Percentiles rank a stretch among this genome's conserved stretches.
Evolutionary conservation across 2,329 filamentous ascomycete species (phyloP).

Genomic region (Biscogniauxia marginata): DNA sequence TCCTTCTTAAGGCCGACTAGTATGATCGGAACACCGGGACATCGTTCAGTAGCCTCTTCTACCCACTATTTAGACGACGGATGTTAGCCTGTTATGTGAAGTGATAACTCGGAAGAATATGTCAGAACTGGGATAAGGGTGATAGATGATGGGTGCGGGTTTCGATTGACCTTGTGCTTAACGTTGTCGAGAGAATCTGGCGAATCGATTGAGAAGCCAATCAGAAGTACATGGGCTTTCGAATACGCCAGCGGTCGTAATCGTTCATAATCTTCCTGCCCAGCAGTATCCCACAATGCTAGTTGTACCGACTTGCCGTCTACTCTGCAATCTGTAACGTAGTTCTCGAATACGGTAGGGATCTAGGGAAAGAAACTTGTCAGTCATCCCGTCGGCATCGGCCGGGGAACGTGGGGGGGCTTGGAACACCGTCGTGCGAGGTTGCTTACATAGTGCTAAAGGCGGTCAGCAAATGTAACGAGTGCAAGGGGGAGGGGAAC

Average conservation of each 20-base stretch:
- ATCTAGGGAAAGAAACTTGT: slow-evolving; percentile 52
- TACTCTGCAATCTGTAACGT: slow-evolving; percentile 97
- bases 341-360: slow-evolving; percentile 98
- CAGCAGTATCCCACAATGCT: slow-evolving; percentile 98
- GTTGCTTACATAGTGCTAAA: slow-evolving; percentile 56
- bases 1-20: slow-evolving; percentile 97
- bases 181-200: slow-evolving; percentile 97
- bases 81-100: slow-evolving; percentile 10
- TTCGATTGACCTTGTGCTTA: slow-evolving; percentile 75
- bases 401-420: not conserved
- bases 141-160: not conserved
- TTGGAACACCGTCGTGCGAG: not conserved
- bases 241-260: slow-evolving; percentile 92
- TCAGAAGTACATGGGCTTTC: slow-evolving; percentile 94
- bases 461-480: slow-evolving; percentile 28
- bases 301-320: slow-evolving; percentile 98
- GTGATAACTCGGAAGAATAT: not conserved
- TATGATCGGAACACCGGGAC: slow-evolving; percentile 89
- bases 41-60: slow-evolving; percentile 90
- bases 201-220: slow-evolving; percentile 92
- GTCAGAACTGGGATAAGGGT: not conserved
- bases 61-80: slow-evolving; percentile 66
- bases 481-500: slow-evolving; percentile 6
- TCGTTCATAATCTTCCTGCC: slow-evolving; percentile 97
- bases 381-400: slow-evolving; percentile 9